These are phyloP conservation scores for Parathielavia hyrcaniae DNA, from an alignment of 495 filamentous ascomycete genomes.

Conservation along the genomic window DNA sequence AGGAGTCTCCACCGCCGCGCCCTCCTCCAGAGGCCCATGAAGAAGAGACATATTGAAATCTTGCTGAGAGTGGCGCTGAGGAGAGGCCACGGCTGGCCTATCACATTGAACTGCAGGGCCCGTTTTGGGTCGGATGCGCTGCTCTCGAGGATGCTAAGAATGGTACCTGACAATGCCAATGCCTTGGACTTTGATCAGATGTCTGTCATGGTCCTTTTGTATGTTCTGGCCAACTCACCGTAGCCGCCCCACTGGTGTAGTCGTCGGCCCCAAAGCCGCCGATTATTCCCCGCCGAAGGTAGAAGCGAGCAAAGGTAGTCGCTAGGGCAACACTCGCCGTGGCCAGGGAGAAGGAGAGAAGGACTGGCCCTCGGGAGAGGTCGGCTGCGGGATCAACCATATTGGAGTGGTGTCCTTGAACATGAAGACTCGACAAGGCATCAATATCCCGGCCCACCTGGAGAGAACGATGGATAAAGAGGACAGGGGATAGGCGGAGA, in stretches of 20 bases:
- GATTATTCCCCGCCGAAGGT: conserved; percentile 25
- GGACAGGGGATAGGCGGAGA: conserved; percentile 6
- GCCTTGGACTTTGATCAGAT: conserved; percentile 20
- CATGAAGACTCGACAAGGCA: conserved; percentile 10
- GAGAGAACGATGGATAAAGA: conserved; percentile 11
- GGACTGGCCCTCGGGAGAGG: conserved; percentile 34
- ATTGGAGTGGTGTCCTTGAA: conserved; percentile 11
- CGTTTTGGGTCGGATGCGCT: conserved; percentile 21
- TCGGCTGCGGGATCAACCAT: conserved; percentile 27
- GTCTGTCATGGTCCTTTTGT: background rate
- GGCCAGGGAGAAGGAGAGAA: conserved; percentile 36
- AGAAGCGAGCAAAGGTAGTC: conserved; percentile 34
- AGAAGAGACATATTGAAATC: conserved; percentile 35
- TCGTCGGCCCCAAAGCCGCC: conserved; percentile 30
- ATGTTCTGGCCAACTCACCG: conserved; percentile 20
- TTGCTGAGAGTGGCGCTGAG: conserved; percentile 35
- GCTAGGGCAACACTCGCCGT: conserved; percentile 31
- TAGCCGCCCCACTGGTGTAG: conserved; percentile 29
- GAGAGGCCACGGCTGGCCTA: conserved; percentile 36
- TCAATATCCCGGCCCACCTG: conserved; percentile 15
- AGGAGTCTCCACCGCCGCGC: conserved; percentile 29
- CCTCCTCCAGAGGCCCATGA: conserved; percentile 26
- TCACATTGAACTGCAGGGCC: conserved; percentile 32
- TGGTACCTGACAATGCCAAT: conserved; percentile 31
- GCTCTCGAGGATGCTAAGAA: conserved; percentile 33